phyloP scores from a whole-genome alignment of 2,329 filamentous ascomycete species.

The Pleurostoma richardsiae region DNA sequence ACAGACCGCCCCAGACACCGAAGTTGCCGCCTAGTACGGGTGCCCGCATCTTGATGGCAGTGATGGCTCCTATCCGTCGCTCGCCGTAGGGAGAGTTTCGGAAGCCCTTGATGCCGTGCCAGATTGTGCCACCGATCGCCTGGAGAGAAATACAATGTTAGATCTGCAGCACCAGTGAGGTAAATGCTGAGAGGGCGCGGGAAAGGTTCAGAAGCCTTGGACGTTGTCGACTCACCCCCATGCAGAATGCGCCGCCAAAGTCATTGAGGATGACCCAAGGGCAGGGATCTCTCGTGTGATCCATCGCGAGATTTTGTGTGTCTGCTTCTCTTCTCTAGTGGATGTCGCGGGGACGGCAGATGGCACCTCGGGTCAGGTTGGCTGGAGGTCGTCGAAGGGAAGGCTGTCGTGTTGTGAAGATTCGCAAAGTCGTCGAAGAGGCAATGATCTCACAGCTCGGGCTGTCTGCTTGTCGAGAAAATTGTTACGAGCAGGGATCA shows the following conservation, averaged over 20 bases:
- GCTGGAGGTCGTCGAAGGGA: no score
- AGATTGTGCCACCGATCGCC: constrained; percentile 78
- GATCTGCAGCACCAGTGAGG: background rate
- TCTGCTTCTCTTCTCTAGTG: background rate
- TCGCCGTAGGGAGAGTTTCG: constrained; percentile 88
- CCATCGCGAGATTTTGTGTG: constrained; percentile 50
- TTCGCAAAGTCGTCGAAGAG: no score
- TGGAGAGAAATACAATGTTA: constrained; percentile 22
- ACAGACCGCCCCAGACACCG: constrained; percentile 93
- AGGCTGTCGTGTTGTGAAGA: no score
- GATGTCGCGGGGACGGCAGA: no score
- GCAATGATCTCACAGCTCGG: no score
- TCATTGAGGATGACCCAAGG: constrained; percentile 96
- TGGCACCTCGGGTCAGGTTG: no score
- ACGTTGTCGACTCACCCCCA: constrained; percentile 66
- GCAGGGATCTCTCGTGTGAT: constrained; percentile 95
- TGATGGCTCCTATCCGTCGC: constrained; percentile 90
- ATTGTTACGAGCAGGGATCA: no score
- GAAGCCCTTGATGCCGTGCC: constrained; percentile 96
- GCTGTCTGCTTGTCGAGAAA: no score
- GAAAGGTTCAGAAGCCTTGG: constrained; percentile 4
- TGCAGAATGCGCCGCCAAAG: constrained; percentile 93
- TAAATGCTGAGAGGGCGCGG: background rate
- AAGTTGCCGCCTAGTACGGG: constrained; percentile 97
- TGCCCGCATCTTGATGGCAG: constrained; percentile 94